Percentiles rank a stretch among this genome's conserved stretches.
Conservation (phyloP, 345 rosid genomes). For the Rhodomyrtus tomentosa region DNA sequence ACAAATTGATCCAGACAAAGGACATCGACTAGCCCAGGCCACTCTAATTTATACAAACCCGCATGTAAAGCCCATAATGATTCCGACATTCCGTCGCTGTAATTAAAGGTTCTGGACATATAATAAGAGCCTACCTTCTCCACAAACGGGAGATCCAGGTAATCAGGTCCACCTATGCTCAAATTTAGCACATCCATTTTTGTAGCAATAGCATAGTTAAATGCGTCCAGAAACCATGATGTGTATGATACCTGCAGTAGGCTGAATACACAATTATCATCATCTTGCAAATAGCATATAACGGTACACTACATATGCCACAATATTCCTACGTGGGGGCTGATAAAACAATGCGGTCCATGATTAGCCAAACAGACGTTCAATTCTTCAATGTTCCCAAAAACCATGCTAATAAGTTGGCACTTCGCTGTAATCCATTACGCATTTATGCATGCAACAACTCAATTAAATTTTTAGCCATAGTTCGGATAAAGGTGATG, state of each 20-base stretch:
- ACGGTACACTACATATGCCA: background rate
- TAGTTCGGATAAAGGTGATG: too few relatives aligned
- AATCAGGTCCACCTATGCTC: constrained; percentile 99
- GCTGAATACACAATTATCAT: constrained; percentile 83
- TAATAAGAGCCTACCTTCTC: constrained; percentile 56
- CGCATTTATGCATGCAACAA: background rate
- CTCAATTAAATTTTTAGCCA: background rate
- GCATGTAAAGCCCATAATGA: background rate
- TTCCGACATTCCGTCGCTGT: background rate
- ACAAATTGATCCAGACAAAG: background rate
- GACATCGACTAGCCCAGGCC: background rate
- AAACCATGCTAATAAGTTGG: background rate
- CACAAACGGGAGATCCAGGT: constrained; percentile 93
- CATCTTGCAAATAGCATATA: constrained; percentile 26
- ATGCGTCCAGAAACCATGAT: constrained; percentile 99
- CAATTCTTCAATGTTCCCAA: background rate
- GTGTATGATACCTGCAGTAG: constrained; percentile 97
- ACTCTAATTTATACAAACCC: background rate
- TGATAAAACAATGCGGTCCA: background rate
- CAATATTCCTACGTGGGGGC: background rate
- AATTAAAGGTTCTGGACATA: background rate
- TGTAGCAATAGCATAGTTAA: constrained; percentile 92
- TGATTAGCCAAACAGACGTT: background rate
- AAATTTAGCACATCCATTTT: constrained; percentile 90
- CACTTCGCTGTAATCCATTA: background rate